These are phyloP conservation scores for Lignosus rhinocerotis DNA, from an alignment of 1,284 basidiomycete genomes.

Conservation along the genomic window DNA sequence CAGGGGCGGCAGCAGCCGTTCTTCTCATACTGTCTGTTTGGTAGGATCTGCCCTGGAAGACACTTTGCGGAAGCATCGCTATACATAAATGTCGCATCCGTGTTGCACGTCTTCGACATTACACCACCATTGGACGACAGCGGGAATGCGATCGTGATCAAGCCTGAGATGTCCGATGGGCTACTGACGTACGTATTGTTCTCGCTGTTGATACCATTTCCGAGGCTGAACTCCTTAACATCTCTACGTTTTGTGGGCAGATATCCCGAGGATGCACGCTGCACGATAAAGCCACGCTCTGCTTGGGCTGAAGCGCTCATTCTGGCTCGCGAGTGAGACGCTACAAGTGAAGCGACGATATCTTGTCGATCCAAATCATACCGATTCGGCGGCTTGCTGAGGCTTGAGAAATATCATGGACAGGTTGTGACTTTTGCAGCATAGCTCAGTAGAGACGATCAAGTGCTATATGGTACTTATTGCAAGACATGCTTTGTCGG, in stretches of 20 bases:
- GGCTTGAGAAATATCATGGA: no score
- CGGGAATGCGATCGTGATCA: not conserved
- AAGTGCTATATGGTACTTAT: no score
- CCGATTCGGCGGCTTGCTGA: no score
- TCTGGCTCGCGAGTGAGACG: not conserved
- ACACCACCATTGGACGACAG: not conserved
- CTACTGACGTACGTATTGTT: not conserved
- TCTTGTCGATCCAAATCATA: no score
- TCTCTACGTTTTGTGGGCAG: not conserved
- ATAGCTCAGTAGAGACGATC: no score
- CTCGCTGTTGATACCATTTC: not conserved
- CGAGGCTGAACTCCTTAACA: not conserved
- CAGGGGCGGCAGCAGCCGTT: not conserved
- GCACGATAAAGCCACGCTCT: conserved; percentile 8
- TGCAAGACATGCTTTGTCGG: no score
- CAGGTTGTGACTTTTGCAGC: no score
- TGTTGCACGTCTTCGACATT: conserved; percentile 4
- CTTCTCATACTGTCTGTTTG: not conserved
- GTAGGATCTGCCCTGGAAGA: conserved; percentile 1
- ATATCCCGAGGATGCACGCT: conserved; percentile 5
- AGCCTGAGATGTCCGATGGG: not conserved
- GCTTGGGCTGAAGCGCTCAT: not conserved
- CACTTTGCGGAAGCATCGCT: conserved; percentile 1
- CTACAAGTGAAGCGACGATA: not conserved
- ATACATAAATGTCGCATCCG: not conserved